Evolutionary conservation across 768 basidiomycete species (phyloP).

Genomic region (Artomyces pyxidatus): DNA sequence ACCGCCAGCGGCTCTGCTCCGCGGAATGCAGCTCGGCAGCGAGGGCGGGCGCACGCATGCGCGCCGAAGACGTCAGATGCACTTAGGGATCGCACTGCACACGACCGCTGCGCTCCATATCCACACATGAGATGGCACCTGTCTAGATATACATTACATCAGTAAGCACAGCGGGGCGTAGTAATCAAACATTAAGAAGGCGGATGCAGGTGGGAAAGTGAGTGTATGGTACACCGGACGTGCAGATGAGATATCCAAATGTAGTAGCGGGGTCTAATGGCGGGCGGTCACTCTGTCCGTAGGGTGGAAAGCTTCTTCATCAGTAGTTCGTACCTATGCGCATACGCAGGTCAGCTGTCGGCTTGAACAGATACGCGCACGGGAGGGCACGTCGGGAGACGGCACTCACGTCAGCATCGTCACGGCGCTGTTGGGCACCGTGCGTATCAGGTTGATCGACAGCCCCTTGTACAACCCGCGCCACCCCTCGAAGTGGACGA

Average conservation of each 20-base stretch:
- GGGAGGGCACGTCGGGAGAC: background rate
- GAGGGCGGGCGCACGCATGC: no score
- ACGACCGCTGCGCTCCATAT: no score
- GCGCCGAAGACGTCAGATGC: no score
- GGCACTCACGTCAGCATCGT: slow-evolving; percentile 83
- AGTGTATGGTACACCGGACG: slow-evolving; percentile 9
- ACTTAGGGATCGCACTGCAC: no score
- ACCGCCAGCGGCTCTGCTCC: no score
- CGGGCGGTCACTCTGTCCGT: slow-evolving; percentile 3
- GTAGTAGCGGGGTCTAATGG: background rate
- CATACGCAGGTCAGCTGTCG: background rate
- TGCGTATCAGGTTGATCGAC: slow-evolving; percentile 88
- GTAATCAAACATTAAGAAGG: no score
- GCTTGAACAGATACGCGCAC: slow-evolving; percentile 1
- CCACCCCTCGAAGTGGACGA: slow-evolving; percentile 82
- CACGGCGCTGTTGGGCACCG: slow-evolving; percentile 93
- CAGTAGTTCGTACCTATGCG: slow-evolving; percentile 33
- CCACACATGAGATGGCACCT: no score
- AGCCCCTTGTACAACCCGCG: slow-evolving; percentile 86
- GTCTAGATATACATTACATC: no score
- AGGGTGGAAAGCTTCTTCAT: slow-evolving; percentile 25
- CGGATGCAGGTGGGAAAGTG: no score
- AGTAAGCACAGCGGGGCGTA: no score
- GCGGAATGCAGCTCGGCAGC: no score
- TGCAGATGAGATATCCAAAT: slow-evolving; percentile 7